These are phyloP conservation scores for Chrysoporthe deuterocubensis DNA, from an alignment of 2,329 filamentous ascomycete species.

Conservation along the genomic window DNA sequence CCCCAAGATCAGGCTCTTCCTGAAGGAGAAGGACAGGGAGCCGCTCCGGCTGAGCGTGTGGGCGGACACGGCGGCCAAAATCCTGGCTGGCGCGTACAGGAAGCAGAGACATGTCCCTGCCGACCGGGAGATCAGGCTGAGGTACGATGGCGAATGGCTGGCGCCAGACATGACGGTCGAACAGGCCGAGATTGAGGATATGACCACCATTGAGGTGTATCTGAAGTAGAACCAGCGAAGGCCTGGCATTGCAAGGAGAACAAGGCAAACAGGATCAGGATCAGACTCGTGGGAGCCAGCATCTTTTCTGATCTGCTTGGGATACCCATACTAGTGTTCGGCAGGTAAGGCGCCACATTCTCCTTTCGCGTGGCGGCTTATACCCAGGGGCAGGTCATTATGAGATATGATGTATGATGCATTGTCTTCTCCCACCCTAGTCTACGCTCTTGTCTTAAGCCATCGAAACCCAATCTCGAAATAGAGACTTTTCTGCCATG, in stretches of 20 bases:
- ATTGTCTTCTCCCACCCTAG: not conserved
- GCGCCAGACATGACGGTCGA: slow-evolving; percentile 62
- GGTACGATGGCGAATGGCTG: slow-evolving; percentile 77
- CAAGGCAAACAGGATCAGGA: not conserved
- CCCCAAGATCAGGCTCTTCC: slow-evolving; percentile 52
- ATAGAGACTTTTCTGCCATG: slow-evolving; percentile 19
- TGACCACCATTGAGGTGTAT: slow-evolving; percentile 76
- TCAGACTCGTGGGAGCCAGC: not conserved
- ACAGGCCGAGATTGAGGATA: slow-evolving; percentile 73
- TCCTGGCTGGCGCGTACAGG: slow-evolving; percentile 66
- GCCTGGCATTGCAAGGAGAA: not conserved
- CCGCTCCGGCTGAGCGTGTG: slow-evolving; percentile 56
- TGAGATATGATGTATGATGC: not conserved
- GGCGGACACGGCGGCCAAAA: slow-evolving; percentile 61
- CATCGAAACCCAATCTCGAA: slow-evolving; percentile 16
- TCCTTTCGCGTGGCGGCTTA: not conserved
- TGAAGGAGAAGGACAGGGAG: slow-evolving; percentile 57
- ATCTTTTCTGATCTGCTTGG: slow-evolving; percentile 2
- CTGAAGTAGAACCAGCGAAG: slow-evolving; percentile 50
- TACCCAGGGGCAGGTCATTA: not conserved
- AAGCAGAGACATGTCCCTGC: slow-evolving; percentile 53
- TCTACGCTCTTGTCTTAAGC: slow-evolving; percentile 14
- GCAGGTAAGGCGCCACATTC: not conserved
- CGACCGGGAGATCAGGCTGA: slow-evolving; percentile 61
- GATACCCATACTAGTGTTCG: slow-evolving; percentile 20